A percentile compares a stretch with the other conserved stretches of the same genome.
Evolutionary conservation across 2,329 filamentous ascomycete species (phyloP).

Genomic region (Epichloe festucae): DNA sequence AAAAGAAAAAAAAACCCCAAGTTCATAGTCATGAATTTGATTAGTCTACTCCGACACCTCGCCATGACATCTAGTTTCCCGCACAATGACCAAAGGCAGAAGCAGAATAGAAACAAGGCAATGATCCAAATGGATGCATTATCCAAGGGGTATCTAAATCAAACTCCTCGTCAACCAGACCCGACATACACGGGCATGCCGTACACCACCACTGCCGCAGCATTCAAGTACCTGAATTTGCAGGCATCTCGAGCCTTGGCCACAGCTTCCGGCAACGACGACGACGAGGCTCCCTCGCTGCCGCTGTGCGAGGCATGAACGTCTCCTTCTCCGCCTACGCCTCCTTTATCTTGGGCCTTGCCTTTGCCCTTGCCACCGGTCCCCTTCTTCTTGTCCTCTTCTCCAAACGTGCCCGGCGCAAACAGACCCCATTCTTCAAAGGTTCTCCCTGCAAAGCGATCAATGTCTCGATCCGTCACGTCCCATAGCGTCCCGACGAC

Average conservation of each 20-base stretch:
- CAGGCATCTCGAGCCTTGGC: constrained; percentile 64
- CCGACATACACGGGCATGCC: constrained; percentile 80
- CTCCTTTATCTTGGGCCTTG: neutral
- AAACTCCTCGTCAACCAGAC: constrained; percentile 5
- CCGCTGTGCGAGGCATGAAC: neutral
- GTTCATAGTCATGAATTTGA: too few species aligned
- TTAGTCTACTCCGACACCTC: too few species aligned
- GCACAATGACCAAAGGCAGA: too few species aligned
- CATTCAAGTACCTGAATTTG: constrained; percentile 81
- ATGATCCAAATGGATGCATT: too few species aligned
- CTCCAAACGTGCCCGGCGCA: constrained; percentile 30
- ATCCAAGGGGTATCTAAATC: neutral
- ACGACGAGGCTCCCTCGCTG: constrained; percentile 6
- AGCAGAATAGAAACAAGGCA: too few species aligned
- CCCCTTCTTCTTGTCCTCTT: constrained; percentile 16
- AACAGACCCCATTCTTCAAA: constrained; percentile 83
- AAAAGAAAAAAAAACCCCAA: too few species aligned
- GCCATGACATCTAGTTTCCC: too few species aligned
- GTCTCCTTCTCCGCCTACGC: constrained; percentile 1
- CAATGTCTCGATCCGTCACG: constrained; percentile 94
- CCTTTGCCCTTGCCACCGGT: neutral
- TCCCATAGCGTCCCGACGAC: constrained; percentile 94
- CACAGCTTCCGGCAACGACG: constrained; percentile 71
- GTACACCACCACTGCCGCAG: constrained; percentile 86
- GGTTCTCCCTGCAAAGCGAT: constrained; percentile 68